Conservation (phyloP, 495 filamentous ascomycete genomes). For the Xylaria venustula region DNA sequence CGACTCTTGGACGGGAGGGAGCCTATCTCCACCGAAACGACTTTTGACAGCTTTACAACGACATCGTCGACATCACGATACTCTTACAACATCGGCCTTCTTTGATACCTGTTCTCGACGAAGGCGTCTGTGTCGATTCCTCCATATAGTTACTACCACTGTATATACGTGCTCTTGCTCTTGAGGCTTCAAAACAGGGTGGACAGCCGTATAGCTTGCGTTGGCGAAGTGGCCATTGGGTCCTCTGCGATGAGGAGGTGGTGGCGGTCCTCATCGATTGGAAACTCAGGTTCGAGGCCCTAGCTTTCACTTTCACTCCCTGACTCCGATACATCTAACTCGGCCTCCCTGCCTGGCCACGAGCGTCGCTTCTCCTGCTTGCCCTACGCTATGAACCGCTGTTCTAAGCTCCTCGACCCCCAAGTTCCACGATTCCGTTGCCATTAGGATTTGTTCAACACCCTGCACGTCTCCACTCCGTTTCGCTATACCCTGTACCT, state of each 20-base stretch:
- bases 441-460: not conserved
- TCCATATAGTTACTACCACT: constrained; percentile 7
- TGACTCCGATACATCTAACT: constrained; percentile 12
- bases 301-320: constrained; percentile 11
- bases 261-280: constrained; percentile 37
- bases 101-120: not conserved
- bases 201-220: constrained; percentile 16
- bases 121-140: constrained; percentile 3
- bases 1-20: not conserved
- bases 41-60: not conserved
- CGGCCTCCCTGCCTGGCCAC: not conserved
- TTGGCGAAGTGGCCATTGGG: constrained; percentile 35
- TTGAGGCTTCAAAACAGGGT: not conserved
- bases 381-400: constrained; percentile 25
- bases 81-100: constrained; percentile 10
- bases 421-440: constrained; percentile 1
- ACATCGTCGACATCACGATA: not conserved
- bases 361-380: constrained; percentile 6
- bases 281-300: constrained; percentile 29
- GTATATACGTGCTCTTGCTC: not conserved
- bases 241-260: constrained; percentile 44
- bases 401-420: constrained; percentile 13
- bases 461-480: not conserved
- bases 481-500: not conserved
- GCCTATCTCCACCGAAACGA: not conserved